A percentile compares a stretch with the other conserved stretches of the same genome.
Conservation (phyloP, 805 yeast genomes). For the Saccharomyces eubayanus region DNA sequence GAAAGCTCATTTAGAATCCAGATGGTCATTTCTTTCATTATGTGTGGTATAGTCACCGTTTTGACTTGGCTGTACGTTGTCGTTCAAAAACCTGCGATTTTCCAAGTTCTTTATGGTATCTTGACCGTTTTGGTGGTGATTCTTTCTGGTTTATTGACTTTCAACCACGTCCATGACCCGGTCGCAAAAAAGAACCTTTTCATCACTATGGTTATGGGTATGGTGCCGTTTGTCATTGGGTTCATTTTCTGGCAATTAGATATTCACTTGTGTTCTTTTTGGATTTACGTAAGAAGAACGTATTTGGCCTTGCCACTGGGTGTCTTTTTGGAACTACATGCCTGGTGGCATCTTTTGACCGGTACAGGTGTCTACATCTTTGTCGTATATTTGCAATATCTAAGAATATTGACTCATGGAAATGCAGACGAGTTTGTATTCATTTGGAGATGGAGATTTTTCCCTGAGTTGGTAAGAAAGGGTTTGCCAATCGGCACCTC, state of each 20-base stretch:
- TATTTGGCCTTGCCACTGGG: slow-evolving; percentile 77
- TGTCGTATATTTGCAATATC: slow-evolving; percentile 67
- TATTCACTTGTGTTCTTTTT: slow-evolving; percentile 61
- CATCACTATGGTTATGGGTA: slow-evolving; percentile 50
- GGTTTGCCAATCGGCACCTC: slow-evolving; percentile 15
- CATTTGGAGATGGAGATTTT: slow-evolving; percentile 48
- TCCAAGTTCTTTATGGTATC: slow-evolving; percentile 76
- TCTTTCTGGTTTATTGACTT: slow-evolving; percentile 47
- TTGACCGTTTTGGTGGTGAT: slow-evolving; percentile 67
- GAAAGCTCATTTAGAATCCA: slow-evolving; percentile 8
- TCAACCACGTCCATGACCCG: slow-evolving; percentile 42
- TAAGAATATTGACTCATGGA: slow-evolving; percentile 58
- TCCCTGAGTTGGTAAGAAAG: slow-evolving; percentile 42
- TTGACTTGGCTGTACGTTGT: slow-evolving; percentile 67
- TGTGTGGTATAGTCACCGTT: slow-evolving; percentile 45
- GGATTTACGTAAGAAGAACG: slow-evolving; percentile 50
- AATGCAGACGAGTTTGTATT: slow-evolving; percentile 48
- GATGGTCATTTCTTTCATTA: slow-evolving; percentile 38
- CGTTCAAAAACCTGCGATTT: slow-evolving; percentile 76
- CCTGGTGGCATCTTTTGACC: slow-evolving; percentile 93
- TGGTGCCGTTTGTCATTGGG: slow-evolving; percentile 59
- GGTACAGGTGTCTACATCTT: slow-evolving; percentile 85
- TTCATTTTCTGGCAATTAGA: slow-evolving; percentile 86
- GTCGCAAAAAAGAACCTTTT: slow-evolving; percentile 42
- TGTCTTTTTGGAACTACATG: slow-evolving; percentile 80